These are phyloP conservation scores for Chiua virens DNA, from an alignment of 768 basidiomycete genomes.

Conservation along the genomic window DNA sequence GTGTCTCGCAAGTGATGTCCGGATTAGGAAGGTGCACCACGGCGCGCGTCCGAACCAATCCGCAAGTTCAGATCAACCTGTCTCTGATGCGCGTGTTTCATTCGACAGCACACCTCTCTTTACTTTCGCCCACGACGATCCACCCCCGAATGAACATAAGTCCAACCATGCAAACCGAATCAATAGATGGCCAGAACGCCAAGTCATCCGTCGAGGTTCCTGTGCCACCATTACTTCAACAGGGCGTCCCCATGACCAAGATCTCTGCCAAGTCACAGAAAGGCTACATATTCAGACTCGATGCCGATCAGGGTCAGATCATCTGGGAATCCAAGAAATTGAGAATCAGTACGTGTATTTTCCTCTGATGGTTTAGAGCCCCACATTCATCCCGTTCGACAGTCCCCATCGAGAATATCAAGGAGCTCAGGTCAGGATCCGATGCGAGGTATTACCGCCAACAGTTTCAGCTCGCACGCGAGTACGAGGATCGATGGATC, in stretches of 20 bases:
- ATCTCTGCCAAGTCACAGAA: constrained; percentile 79
- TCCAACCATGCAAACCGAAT: not conserved
- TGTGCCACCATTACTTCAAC: constrained; percentile 57
- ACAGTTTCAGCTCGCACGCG: constrained; percentile 62
- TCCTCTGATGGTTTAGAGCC: not conserved
- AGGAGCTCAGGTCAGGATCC: constrained; percentile 76
- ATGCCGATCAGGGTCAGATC: constrained; percentile 80
- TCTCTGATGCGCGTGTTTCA: not conserved
- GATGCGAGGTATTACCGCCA: constrained; percentile 72
- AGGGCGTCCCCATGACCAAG: constrained; percentile 78
- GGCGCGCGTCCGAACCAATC: not conserved
- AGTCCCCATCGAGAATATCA: constrained; percentile 88
- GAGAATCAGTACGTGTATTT: constrained; percentile 52
- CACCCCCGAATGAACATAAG: too few species aligned
- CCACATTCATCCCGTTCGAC: not conserved
- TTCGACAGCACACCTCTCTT: not conserved
- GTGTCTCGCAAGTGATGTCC: constrained; percentile 5
- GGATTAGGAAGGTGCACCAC: constrained; percentile 23
- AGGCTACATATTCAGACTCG: constrained; percentile 65
- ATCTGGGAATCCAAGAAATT: constrained; percentile 73
- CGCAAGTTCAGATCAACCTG: too few species aligned
- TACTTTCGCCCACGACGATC: not conserved
- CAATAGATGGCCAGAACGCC: not conserved
- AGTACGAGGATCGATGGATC: constrained; percentile 74
- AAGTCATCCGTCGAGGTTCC: constrained; percentile 37